These are phyloP conservation scores for Zizania latifolia DNA, from an alignment of 176 grass and related monocot genomes.

Conservation along the genomic window DNA sequence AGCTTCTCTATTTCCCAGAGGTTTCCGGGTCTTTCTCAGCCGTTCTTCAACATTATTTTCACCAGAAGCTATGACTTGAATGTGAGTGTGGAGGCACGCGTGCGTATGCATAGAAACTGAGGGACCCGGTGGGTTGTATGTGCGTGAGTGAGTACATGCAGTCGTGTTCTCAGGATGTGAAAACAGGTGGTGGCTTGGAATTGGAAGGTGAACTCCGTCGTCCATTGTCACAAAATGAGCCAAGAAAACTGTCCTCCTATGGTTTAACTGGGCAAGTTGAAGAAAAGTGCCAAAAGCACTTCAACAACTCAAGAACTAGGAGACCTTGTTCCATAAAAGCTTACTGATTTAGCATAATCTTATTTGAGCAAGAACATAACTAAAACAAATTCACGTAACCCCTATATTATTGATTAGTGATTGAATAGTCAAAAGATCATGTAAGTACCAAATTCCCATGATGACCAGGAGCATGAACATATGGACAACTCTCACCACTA, in stretches of 20 bases:
- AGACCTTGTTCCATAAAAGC: constrained; percentile 38
- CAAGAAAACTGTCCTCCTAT: constrained; percentile 19
- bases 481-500: constrained; percentile 13
- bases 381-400: constrained; percentile 28
- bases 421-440: constrained; percentile 33
- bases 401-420: constrained; percentile 39
- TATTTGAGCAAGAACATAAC: constrained; percentile 7
- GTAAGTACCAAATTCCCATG: constrained; percentile 49
- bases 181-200: constrained; percentile 62
- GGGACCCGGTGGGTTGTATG: constrained; percentile 46
- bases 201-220: constrained; percentile 51
- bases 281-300: constrained; percentile 28
- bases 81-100: constrained; percentile 74
- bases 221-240: constrained; percentile 52
- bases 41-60: constrained; percentile 35
- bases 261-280: constrained; percentile 28
- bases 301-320: constrained; percentile 25
- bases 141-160: constrained; percentile 72
- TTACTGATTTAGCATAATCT: constrained; percentile 18
- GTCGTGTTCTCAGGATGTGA: constrained; percentile 38
- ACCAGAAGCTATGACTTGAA: constrained; percentile 38
- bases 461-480: constrained; percentile 33
- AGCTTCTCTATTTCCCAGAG: constrained; percentile 68
- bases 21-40: constrained; percentile 33
- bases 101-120: constrained; percentile 49